Conservation (phyloP, 495 filamentous ascomycete genomes). For the Aspergillus panamensis region DNA sequence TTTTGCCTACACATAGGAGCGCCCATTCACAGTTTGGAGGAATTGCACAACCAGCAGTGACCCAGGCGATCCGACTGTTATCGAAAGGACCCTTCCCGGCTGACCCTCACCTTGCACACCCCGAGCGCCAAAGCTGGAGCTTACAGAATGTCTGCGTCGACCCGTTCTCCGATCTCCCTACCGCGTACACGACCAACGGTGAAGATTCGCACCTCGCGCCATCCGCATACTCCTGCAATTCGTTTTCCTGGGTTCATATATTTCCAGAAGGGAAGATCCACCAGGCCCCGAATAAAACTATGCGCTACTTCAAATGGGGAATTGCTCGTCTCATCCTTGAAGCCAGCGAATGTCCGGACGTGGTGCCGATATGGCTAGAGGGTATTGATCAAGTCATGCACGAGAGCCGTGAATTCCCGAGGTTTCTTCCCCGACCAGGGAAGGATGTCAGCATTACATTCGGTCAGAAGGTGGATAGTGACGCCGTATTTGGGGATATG, state of each 20-base stretch:
- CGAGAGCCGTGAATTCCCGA: conserved; percentile 72
- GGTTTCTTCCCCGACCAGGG: conserved; percentile 72
- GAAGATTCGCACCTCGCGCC: conserved; percentile 56
- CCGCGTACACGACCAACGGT: conserved; percentile 49
- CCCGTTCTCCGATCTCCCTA: conserved; percentile 45
- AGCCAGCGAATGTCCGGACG: conserved; percentile 71
- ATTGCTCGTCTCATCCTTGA: conserved; percentile 86
- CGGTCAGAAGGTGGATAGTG: conserved; percentile 48
- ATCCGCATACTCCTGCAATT: conserved; percentile 57
- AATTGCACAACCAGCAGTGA: conserved; percentile 85
- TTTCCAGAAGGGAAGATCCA: conserved; percentile 95
- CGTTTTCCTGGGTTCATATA: conserved; percentile 83
- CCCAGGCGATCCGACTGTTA: conserved; percentile 78
- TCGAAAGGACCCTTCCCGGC: conserved; percentile 58
- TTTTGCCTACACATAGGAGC: conserved; percentile 79
- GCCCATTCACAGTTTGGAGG: conserved; percentile 67
- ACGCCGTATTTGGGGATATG: conserved; percentile 59
- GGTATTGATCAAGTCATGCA: conserved; percentile 83
- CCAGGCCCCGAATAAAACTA: conserved; percentile 70
- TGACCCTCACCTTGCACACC: conserved; percentile 34
- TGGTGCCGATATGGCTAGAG: conserved; percentile 93
- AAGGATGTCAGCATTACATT: conserved; percentile 73
- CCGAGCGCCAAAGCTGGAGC: conserved; percentile 39
- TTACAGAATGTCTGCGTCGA: conserved; percentile 44
- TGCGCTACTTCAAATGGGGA: conserved; percentile 99